Base-by-base conservation (phyloP, 2,329 filamentous ascomycete species). In the Nemania sp. region DNA sequence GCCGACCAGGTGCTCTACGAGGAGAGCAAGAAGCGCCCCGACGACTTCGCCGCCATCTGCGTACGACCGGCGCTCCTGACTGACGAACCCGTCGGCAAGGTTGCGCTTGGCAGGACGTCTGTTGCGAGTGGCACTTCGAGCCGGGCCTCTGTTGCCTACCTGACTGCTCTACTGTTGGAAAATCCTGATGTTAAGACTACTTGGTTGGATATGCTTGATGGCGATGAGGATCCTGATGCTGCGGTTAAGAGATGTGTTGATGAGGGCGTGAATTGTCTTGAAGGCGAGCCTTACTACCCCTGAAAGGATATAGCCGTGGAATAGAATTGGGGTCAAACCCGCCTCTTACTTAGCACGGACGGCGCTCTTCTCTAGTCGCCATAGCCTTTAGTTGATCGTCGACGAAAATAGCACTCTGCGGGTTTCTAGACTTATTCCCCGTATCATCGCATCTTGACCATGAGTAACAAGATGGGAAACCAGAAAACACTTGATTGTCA, bases 81-180 rank as follows among this genome's bases (percentile, higher is more conserved):
- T 5, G 74, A 81, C 43, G 80, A 83, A 32, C 76, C 80, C 1
- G 85, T 75, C 0, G 80, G 79, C 9, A 75, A 74, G 49, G 76
- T 85, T 6, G 74, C 75, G 67, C 72, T 85, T 4, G 82, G 83
- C 35, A 80, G 77, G 72, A 79, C 76, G 1, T 69, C 70, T 17
- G 64, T 64, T 2, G 64, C 75, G 7, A 68, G 64, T 35, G 80
- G 79, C 12, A 72, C 69, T 0, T 80, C 83, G 48, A 82, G 81
- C 59, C 79, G 88, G 5, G 84, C 81, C 55, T 81, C 83, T 67
- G 87, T 90, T 11, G 88, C 88, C 6, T 74, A 78, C 57, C 79
- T 86, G 2, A 81, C 84, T 1, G 83, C 83, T 11, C 76, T 80
- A 65, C 75, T 88, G 63, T 76, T 90, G 52, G 83, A 81, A 1